These are phyloP conservation scores for Anthracocystis walkeri DNA, from an alignment of 1,284 basidiomycete genomes.

Conservation along the genomic window DNA sequence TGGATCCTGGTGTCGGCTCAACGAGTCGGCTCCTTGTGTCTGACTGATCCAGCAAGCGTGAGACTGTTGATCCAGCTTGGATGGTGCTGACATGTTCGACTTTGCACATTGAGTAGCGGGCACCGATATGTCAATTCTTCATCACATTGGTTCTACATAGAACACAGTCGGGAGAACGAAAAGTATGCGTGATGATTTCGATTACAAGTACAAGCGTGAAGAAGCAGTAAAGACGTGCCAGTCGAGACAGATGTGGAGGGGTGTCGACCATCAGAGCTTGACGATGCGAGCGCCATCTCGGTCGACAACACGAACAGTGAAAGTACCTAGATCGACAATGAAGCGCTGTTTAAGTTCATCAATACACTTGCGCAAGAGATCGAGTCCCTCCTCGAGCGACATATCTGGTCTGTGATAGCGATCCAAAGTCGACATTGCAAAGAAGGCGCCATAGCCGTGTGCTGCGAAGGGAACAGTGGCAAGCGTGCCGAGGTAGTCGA, in stretches of 20 bases:
- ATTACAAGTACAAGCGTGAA: slow-evolving; percentile 13
- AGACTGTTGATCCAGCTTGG: too few relatives aligned
- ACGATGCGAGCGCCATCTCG: slow-evolving; percentile 86
- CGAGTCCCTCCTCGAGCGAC: slow-evolving; percentile 84
- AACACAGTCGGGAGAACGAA: neutral
- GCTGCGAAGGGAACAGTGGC: slow-evolving; percentile 91
- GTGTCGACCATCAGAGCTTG: slow-evolving; percentile 34
- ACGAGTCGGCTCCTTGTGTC: too few relatives aligned
- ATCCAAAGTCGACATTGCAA: slow-evolving; percentile 90
- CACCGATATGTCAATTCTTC: too few relatives aligned
- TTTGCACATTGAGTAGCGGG: too few relatives aligned
- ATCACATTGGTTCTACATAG: neutral
- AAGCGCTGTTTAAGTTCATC: slow-evolving; percentile 84
- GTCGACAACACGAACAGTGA: slow-evolving; percentile 91
- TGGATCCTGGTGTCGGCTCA: too few relatives aligned
- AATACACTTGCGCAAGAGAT: slow-evolving; percentile 84
- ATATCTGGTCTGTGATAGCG: slow-evolving; percentile 82
- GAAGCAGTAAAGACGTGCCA: neutral
- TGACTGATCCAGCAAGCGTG: neutral
- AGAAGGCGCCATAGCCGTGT: slow-evolving; percentile 94
- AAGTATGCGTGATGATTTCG: neutral
- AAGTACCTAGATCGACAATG: slow-evolving; percentile 80
- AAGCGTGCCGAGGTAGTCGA: slow-evolving; percentile 93
- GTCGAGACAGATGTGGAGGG: neutral
- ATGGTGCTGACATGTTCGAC: too few relatives aligned